Conservation (phyloP, 2,329 filamentous ascomycete species). For the Sordariomycetes sp. region DNA sequence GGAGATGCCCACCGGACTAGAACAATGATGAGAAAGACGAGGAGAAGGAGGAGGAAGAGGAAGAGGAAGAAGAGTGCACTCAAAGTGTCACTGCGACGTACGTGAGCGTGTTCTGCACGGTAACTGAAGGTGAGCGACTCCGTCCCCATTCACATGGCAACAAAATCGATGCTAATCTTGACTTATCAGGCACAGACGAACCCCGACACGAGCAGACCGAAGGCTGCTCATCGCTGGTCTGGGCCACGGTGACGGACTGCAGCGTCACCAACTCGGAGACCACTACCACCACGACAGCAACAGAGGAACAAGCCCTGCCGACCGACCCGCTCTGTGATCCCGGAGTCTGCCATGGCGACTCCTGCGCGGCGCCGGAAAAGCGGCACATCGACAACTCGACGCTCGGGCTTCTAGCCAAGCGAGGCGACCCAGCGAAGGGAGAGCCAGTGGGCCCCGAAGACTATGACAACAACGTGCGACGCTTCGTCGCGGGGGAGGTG, state of each 20-base stretch:
- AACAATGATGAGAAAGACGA: neutral
- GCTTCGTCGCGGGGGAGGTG: neutral
- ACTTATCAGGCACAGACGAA: no score
- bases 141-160: neutral
- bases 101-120: no score
- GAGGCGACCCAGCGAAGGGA: constrained; percentile 6
- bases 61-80: neutral
- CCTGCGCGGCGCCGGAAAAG: neutral
- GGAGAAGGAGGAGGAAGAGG: neutral
- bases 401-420: constrained; percentile 11
- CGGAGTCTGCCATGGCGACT: neutral
- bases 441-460: constrained; percentile 1
- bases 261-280: constrained; percentile 4
- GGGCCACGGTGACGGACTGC: constrained; percentile 5
- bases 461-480: neutral
- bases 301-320: neutral
- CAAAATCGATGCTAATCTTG: neutral
- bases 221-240: constrained; percentile 1
- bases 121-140: constrained; percentile 1
- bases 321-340: neutral
- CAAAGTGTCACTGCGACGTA: constrained; percentile 5
- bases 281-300: neutral
- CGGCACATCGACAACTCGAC: neutral
- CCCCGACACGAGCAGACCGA: neutral
- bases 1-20: neutral